Conservation (phyloP, 129 eudicot genomes). For the Chrysanthemum seticuspe region DNA sequence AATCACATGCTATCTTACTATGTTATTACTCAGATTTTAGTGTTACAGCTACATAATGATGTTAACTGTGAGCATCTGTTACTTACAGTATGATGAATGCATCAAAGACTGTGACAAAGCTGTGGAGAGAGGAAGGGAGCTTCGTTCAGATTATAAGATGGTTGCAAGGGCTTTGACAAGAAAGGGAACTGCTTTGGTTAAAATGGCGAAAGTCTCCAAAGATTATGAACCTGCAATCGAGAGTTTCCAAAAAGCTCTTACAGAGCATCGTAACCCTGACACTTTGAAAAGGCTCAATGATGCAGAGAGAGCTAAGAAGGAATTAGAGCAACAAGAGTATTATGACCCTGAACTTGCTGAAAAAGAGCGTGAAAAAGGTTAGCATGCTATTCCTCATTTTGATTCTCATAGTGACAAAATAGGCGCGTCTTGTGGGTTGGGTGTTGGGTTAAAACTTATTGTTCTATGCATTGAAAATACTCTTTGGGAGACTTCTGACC, state of each 20-base stretch:
- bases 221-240: slow-evolving; percentile 93
- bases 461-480: too few relatives aligned
- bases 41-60: neutral
- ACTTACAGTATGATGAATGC: slow-evolving; percentile 86
- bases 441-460: too few relatives aligned
- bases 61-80: neutral
- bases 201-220: slow-evolving; percentile 81
- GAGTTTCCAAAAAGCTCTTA: slow-evolving; percentile 87
- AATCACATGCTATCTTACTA: neutral
- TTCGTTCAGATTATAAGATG: slow-evolving; percentile 92
- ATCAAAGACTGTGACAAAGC: slow-evolving; percentile 94
- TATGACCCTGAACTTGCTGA: slow-evolving; percentile 84
- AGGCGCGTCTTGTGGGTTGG: too few relatives aligned
- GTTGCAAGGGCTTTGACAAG: slow-evolving; percentile 94
- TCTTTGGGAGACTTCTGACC: too few relatives aligned
- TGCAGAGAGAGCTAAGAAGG: slow-evolving; percentile 95
- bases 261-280: slow-evolving; percentile 97
- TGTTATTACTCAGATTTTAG: neutral
- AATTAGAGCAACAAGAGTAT: slow-evolving; percentile 87
- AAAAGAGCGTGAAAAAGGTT: slow-evolving; percentile 98
- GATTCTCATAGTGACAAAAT: neutral
- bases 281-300: slow-evolving; percentile 93
- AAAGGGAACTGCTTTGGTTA: slow-evolving; percentile 89
- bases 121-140: slow-evolving; percentile 97
- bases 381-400: neutral